Base-by-base conservation (phyloP, 202 grass and related monocot genomes). In the Alloteropsis angusta region DNA sequence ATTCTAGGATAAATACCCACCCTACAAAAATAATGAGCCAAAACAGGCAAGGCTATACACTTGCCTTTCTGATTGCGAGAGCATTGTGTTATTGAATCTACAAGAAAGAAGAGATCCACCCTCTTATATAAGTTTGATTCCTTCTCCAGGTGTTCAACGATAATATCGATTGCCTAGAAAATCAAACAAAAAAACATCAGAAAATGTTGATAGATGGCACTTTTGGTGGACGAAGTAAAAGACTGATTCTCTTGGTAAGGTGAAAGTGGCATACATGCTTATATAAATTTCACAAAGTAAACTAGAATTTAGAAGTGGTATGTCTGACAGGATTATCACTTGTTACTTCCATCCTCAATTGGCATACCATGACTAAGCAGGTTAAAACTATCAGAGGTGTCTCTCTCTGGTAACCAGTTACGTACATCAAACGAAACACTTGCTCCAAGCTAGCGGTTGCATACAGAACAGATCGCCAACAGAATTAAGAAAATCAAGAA, bases 21-120 rank as follows among this genome's bases (percentile, higher is more conserved):
- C 18, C 13, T 36, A 70, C 41, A 74, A 75, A 83, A 70, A 53
- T 37, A 65, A 57, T 47, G 13, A 80, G 21, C 54, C 44, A 68
- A 34, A 46, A 23, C 4, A 38, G 16, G 38, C 18, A 77, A 74
- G 11, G 14, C 5, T 46, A 21, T 60, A 66, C 3, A 25, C 19
- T 38, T 79, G 89, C 96, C 96, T 93, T 87, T 99, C 60, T 91
- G 87, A 58, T 82, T 89, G 26, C 88, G 83, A 63, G 89, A 93
- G 16, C 75, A 99, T 68, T 99, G 96, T 72, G 92, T 95, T 85
- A 99, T 99, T 60, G 96, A 99, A 78, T 99, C 96, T 35, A 95
- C 83, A 50, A 99, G 92, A 82, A 99, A 99, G 85, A 99, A 95
- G 49, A 99, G 81, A 58, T 95, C 96, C 34, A 99, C 88, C 75